A percentile compares a stretch with the other conserved stretches of the same genome.
These are phyloP conservation scores for Gastrodia elata DNA, from an alignment of 106 monocot species.

Conservation along the genomic window DNA sequence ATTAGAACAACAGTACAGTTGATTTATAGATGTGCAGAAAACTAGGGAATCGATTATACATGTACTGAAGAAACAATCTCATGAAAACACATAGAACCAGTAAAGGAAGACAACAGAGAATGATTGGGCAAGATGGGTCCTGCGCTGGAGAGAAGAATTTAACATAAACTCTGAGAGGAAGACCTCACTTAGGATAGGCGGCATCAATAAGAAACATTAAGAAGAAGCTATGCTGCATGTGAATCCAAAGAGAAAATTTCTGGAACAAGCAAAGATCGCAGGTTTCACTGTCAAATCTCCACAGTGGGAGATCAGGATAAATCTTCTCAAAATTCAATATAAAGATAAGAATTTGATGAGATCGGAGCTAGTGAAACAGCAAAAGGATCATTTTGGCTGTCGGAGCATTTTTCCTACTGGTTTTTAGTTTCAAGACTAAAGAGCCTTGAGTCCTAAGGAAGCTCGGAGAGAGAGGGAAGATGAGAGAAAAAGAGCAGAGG, in stretches of 20 bases:
- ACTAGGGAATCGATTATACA: neutral
- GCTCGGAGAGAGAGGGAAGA: neutral
- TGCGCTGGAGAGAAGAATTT: conserved; percentile 36
- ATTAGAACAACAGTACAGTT: neutral
- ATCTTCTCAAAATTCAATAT: neutral
- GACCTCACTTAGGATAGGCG: conserved; percentile 41
- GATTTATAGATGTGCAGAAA: neutral
- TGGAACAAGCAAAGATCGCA: neutral
- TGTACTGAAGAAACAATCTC: conserved; percentile 7
- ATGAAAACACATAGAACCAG: conserved; percentile 76
- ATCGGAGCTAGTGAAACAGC: neutral
- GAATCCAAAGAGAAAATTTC: conserved; percentile 4
- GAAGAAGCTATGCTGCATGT: conserved; percentile 19
- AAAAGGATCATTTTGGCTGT: no score
- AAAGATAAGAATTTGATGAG: neutral
- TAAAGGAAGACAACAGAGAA: conserved; percentile 69
- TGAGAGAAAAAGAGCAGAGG: neutral
- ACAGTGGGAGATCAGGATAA: neutral
- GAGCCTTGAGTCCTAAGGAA: neutral
- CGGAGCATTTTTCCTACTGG: no score
- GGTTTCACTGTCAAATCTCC: no score
- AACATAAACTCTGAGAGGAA: conserved; percentile 48
- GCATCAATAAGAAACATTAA: conserved; percentile 37
- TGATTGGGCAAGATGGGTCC: conserved; percentile 49
- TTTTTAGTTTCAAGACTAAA: no score